phyloP scores from a whole-genome alignment of 352 stramenopile genomes.

The Phytophthora colocasiae region DNA sequence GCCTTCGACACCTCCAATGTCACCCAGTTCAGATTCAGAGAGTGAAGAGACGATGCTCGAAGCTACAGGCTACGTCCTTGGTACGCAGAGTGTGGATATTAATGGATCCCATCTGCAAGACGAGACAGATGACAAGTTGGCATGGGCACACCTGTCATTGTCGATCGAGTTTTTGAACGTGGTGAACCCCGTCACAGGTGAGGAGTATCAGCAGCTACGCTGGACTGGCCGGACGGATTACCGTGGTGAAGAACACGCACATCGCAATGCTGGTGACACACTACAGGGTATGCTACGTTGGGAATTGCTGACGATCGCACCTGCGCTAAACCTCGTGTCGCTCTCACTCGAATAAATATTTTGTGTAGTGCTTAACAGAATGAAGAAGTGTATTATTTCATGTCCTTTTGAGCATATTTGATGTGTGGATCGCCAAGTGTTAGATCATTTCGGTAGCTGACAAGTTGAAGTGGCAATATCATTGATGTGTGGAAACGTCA shows the following conservation, averaged over 20 bases:
- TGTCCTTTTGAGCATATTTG: conserved; percentile 15
- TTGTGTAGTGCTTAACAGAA: conserved; percentile 25
- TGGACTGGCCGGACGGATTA: conserved; percentile 62
- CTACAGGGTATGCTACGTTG: conserved; percentile 51
- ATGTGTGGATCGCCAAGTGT: conserved; percentile 12
- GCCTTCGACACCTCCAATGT: conserved; percentile 22
- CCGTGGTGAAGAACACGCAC: conserved; percentile 46
- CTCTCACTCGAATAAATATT: conserved; percentile 31
- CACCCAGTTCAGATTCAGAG: conserved; percentile 21
- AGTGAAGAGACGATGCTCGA: conserved; percentile 28
- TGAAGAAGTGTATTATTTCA: conserved; percentile 32
- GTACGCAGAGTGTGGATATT: conserved; percentile 53
- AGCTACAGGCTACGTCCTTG: conserved; percentile 49
- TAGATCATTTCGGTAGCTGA: conserved; percentile 14
- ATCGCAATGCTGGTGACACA: conserved; percentile 51
- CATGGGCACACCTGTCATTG: conserved; percentile 54
- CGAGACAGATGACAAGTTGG: conserved; percentile 29
- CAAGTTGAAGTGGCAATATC: conserved; percentile 16
- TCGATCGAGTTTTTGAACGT: conserved; percentile 55
- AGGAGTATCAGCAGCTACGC: conserved; percentile 48
- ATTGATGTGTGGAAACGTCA: conserved; percentile 14
- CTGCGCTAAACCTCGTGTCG: conserved; percentile 44
- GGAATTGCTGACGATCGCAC: conserved; percentile 50
- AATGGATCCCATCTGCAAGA: conserved; percentile 28
- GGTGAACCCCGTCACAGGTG: conserved; percentile 35